phyloP scores from a whole-genome alignment of 2,329 filamentous ascomycete species.

The Leptosphaerulina australis region DNA sequence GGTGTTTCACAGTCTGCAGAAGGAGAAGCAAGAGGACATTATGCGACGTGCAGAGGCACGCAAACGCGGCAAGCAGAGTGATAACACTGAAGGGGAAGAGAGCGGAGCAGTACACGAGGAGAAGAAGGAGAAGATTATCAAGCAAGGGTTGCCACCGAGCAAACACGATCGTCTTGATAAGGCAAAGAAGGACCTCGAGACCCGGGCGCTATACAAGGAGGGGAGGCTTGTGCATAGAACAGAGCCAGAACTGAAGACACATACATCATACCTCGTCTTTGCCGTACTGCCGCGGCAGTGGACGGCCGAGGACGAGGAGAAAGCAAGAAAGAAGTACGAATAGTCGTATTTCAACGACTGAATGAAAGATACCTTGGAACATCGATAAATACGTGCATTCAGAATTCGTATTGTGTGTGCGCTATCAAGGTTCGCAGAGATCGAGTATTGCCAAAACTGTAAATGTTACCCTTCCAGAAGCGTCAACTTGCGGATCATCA shows the following conservation, averaged over 20 bases:
- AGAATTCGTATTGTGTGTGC: not conserved
- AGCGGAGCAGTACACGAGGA: slow-evolving; percentile 21
- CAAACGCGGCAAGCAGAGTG: slow-evolving; percentile 27
- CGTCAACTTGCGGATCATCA: too few species aligned
- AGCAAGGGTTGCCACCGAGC: slow-evolving; percentile 32
- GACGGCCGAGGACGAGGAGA: slow-evolving; percentile 79
- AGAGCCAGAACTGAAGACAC: slow-evolving; percentile 89
- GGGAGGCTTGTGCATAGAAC: slow-evolving; percentile 80
- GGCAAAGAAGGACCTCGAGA: slow-evolving; percentile 40
- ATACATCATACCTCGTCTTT: slow-evolving; percentile 97
- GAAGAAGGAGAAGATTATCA: slow-evolving; percentile 29
- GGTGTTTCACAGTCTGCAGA: slow-evolving; percentile 62
- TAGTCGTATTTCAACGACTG: too few species aligned
- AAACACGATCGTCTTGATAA: slow-evolving; percentile 41
- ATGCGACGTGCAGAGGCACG: slow-evolving; percentile 47
- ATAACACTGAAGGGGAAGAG: slow-evolving; percentile 25
- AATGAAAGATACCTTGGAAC: not conserved
- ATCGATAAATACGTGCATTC: not conserved
- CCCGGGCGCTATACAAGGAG: slow-evolving; percentile 64
- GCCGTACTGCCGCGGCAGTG: slow-evolving; percentile 86
- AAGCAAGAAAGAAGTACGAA: slow-evolving; percentile 56
- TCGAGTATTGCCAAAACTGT: not conserved
- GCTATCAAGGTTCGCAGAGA: not conserved
- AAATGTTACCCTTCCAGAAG: not conserved
- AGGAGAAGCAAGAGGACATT: slow-evolving; percentile 53